phyloP scores from a whole-genome alignment of 805 yeast species.

The Ogataea glucozyma region DNA sequence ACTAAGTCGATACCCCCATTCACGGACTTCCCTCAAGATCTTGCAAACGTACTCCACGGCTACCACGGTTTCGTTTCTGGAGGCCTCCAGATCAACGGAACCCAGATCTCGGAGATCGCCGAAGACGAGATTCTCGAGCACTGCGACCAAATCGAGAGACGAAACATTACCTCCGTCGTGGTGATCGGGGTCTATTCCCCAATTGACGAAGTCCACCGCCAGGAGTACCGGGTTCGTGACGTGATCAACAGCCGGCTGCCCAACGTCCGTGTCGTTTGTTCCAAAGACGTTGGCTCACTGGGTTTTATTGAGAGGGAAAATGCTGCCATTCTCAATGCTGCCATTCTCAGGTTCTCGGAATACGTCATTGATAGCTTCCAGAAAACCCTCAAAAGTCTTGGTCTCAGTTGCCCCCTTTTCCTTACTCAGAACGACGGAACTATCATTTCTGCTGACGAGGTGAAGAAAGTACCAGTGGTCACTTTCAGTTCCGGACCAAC shows the following conservation, averaged over 20 bases:
- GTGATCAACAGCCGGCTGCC: conserved; percentile 37
- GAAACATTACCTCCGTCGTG: conserved; percentile 40
- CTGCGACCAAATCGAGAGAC: conserved; percentile 30
- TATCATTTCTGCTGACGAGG: conserved; percentile 40
- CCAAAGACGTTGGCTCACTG: conserved; percentile 42
- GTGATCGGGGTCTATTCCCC: conserved; percentile 43
- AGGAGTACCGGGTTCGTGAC: conserved; percentile 38
- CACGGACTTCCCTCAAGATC: conserved; percentile 44
- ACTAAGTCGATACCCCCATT: conserved; percentile 41
- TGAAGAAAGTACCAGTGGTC: conserved; percentile 40
- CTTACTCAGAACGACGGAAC: conserved; percentile 51
- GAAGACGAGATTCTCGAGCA: conserved; percentile 23
- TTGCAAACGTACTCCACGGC: conserved; percentile 36
- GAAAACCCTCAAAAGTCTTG: conserved; percentile 36
- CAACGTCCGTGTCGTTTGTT: conserved; percentile 36
- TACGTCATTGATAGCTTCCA: conserved; percentile 41
- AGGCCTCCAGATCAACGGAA: conserved; percentile 44
- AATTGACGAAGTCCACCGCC: conserved; percentile 34
- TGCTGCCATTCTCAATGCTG: conserved; percentile 46
- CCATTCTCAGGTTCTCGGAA: conserved; percentile 43
- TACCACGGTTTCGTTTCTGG: conserved; percentile 39
- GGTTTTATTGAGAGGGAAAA: conserved; percentile 49
- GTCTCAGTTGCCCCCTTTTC: conserved; percentile 39
- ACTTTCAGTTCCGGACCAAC: conserved; percentile 52
- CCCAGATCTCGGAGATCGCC: conserved; percentile 35